Percentiles rank a stretch among this genome's conserved stretches.
phyloP scores from a whole-genome alignment of 495 filamentous ascomycete species.

The Thermothielavioides terrestris region DNA sequence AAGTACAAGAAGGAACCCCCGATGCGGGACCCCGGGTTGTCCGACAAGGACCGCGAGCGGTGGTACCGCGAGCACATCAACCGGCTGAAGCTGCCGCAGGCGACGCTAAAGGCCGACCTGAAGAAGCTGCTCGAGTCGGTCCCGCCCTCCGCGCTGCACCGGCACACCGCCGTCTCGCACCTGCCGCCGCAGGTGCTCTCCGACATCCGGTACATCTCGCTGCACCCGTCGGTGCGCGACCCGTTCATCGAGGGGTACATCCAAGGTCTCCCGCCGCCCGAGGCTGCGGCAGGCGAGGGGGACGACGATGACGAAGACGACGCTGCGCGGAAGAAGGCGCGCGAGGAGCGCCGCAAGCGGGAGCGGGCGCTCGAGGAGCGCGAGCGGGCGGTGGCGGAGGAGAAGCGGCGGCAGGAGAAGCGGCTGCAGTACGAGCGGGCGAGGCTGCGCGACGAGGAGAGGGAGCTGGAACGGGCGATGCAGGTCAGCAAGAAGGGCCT shows the following conservation, averaged over 20 bases:
- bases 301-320: slow-evolving; percentile 46
- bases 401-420: slow-evolving; percentile 59
- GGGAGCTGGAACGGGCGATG: slow-evolving; percentile 73
- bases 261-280: slow-evolving; percentile 59
- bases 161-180: slow-evolving; percentile 49
- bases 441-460: slow-evolving; percentile 63
- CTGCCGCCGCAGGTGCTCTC: slow-evolving; percentile 62
- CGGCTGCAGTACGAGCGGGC: slow-evolving; percentile 59
- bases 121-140: slow-evolving; percentile 63
- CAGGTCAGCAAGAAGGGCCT: slow-evolving; percentile 64
- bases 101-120: slow-evolving; percentile 70
- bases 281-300: slow-evolving; percentile 10
- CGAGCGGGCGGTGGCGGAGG: slow-evolving; percentile 62
- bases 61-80: slow-evolving; percentile 81
- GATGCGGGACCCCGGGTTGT: slow-evolving; percentile 68
- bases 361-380: slow-evolving; percentile 70
- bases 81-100: slow-evolving; percentile 64
- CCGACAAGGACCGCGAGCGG: slow-evolving; percentile 86
- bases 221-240: slow-evolving; percentile 60
- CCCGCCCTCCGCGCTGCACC: slow-evolving; percentile 57
- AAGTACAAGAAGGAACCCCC: slow-evolving; percentile 74
- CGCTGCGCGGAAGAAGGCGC: slow-evolving; percentile 52
- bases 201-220: slow-evolving; percentile 75
- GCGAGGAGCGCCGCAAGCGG: slow-evolving; percentile 55
- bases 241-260: slow-evolving; percentile 70